Evolutionary conservation across 73 alveolate species (phyloP).

Genomic region (Paramecium octaurelia): DNA sequence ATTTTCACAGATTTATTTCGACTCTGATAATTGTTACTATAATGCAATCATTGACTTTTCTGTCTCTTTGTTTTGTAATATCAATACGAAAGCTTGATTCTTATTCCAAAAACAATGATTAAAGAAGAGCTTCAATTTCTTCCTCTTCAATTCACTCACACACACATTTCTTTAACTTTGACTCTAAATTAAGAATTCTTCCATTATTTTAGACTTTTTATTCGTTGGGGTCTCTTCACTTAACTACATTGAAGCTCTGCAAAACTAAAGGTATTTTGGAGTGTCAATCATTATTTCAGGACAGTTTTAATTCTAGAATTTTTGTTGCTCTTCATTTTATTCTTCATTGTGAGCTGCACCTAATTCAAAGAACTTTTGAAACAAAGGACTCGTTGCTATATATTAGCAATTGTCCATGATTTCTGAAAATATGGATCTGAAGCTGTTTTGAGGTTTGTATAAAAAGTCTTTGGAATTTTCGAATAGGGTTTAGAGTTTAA

Average conservation of each 20-base stretch:
- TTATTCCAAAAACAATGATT: background rate
- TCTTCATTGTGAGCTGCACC: background rate
- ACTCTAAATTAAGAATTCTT: background rate
- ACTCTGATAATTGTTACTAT: background rate
- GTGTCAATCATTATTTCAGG: background rate
- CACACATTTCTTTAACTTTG: background rate
- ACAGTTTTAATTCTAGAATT: background rate
- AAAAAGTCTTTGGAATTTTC: background rate
- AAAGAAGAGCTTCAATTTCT: background rate
- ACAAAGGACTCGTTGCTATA: background rate
- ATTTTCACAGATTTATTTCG: background rate
- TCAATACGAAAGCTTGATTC: background rate
- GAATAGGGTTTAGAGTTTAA: background rate
- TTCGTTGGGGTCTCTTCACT: slow-evolving; percentile 16
- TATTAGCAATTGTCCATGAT: background rate
- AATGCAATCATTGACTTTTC: background rate
- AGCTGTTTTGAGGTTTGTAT: background rate
- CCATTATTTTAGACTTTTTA: background rate
- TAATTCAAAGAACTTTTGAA: background rate
- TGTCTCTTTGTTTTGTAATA: background rate
- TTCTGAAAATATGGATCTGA: background rate
- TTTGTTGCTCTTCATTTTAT: background rate
- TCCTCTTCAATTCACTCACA: background rate
- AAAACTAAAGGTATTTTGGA: background rate
- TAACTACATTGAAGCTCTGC: background rate